Evolutionary conservation across 345 rosid genomes (phyloP), one percentile per base, ranked within the genome.

Genomic region (Excoecaria cochinchinensis): DNA sequence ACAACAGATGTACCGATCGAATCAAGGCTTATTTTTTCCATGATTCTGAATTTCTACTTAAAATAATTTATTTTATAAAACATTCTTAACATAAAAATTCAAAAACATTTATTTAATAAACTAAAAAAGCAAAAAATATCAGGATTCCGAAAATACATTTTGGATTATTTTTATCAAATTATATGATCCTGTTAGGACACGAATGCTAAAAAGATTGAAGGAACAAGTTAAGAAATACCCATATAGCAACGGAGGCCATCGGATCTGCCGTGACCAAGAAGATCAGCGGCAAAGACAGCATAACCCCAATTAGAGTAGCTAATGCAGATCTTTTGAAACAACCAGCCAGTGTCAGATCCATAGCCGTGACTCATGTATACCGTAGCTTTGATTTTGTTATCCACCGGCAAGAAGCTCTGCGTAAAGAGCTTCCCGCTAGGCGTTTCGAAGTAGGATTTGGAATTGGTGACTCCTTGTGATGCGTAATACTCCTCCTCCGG

Each of bases 221-320:
- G 8, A 4, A 1, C 4, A 31, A 22, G 21, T 13, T 44, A 38
- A 25, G 7, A 42, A 21, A 78, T 72, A 95, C 99, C 97, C 88
- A 95, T 36, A 76, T 91, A 95, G 87, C 99, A 91, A 31, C 94
- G 97, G 17, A 95, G 75, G 15, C 99, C 99, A 42, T 95, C 99
- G 2, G 98, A 92, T 75, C 96, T 84, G 76, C 98, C 99, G 47
- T 95, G 99, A 10, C 99, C 98, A 15, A 90, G 91, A 70, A 95
- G 97, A 84, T 95, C 98, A 63, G 98, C 97, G 50, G 94, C 97
- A 77, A 91, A 95, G 73, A 95, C 99, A 40, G 99, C 97, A 74
- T 89, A 95, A n/a, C 99, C 99, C 99, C 98, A 95, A 38, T 78
- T 82, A 1, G 92, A 78, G 50, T 51, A 92, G 63, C 61, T 88